These are phyloP conservation scores for Apostasia ramifera DNA, from an alignment of 106 monocot species.

Conservation along the genomic window DNA sequence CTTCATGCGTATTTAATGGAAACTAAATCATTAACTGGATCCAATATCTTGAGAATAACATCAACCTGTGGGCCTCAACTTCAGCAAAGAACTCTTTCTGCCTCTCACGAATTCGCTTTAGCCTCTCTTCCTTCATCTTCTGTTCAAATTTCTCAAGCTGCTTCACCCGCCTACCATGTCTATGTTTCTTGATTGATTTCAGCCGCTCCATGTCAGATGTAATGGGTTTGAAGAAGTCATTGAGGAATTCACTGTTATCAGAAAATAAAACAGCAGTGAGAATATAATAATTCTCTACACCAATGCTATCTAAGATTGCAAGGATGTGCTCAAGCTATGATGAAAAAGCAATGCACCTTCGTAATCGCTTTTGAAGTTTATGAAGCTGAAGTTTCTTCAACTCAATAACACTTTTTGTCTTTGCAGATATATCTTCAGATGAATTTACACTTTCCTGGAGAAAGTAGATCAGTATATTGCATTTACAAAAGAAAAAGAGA, in stretches of 20 bases:
- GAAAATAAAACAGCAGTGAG: neutral
- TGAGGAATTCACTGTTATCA: constrained; percentile 74
- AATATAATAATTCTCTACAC: neutral
- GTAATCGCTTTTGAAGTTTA: constrained; percentile 72
- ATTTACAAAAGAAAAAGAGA: neutral
- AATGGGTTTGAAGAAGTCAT: constrained; percentile 91
- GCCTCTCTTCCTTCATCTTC: constrained; percentile 99
- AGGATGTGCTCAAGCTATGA: neutral
- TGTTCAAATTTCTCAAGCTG: constrained; percentile 94
- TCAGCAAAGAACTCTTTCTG: constrained; percentile 99
- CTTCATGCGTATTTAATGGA: neutral
- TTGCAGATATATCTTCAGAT: constrained; percentile 93
- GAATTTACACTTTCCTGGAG: constrained; percentile 77
- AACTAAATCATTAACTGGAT: neutral
- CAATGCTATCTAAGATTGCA: neutral
- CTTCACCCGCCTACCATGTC: constrained; percentile 88
- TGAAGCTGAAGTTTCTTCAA: constrained; percentile 98
- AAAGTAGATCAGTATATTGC: constrained; percentile 4
- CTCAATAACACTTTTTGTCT: constrained; percentile 97
- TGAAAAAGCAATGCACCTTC: constrained; percentile 38
- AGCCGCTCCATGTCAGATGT: constrained; percentile 70
- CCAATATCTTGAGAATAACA: constrained; percentile 1
- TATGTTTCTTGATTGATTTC: constrained; percentile 84
- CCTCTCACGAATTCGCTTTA: constrained; percentile 81
- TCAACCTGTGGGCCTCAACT: constrained; percentile 78